phyloP scores from a whole-genome alignment of 768 basidiomycete species.

The Leccinum rimulosum region DNA sequence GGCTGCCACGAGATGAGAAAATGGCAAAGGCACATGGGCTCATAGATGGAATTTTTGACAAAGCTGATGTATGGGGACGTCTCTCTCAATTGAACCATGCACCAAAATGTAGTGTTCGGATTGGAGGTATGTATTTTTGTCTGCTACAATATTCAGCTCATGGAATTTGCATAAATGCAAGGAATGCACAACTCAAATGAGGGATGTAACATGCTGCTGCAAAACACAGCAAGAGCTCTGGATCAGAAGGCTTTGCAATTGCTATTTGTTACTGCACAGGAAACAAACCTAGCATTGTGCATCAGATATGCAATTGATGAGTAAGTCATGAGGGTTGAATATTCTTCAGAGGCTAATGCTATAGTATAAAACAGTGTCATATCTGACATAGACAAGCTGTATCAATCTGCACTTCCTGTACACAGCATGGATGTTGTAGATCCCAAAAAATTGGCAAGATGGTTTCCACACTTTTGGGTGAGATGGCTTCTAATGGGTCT shows the following conservation, averaged over 20 bases:
- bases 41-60: too few relatives aligned
- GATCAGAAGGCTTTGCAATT: background rate
- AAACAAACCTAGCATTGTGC: background rate
- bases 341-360: background rate
- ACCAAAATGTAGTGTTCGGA: too few relatives aligned
- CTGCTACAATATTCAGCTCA: background rate
- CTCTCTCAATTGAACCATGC: too few relatives aligned
- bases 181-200: background rate
- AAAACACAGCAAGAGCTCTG: background rate
- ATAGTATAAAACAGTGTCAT: background rate
- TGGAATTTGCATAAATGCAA: background rate
- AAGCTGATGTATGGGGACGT: too few relatives aligned
- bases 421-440: background rate
- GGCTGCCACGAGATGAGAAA: too few relatives aligned
- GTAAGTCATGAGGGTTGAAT: background rate
- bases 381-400: background rate
- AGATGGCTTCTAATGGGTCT: too few relatives aligned
- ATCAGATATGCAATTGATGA: background rate
- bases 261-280: background rate
- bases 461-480: background rate
- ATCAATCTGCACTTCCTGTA: background rate
- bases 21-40: too few relatives aligned
- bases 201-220: background rate
- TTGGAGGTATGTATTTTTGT: background rate
- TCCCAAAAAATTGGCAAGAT: background rate